These are phyloP conservation scores for Boletus edulis DNA, from an alignment of 768 basidiomycete genomes.

Conservation along the genomic window DNA sequence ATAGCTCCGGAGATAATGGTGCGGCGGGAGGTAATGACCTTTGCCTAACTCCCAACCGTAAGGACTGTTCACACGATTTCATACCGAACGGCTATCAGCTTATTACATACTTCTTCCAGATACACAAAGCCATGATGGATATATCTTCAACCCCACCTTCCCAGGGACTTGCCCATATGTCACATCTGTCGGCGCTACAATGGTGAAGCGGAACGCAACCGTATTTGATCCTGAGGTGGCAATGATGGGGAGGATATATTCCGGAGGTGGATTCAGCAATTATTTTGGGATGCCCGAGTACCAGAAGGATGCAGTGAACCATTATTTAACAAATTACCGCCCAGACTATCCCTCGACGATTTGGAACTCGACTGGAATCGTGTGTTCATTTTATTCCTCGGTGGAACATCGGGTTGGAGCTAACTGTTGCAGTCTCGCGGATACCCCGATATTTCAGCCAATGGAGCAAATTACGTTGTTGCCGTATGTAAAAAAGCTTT, in stretches of 20 bases:
- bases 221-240: constrained; percentile 52
- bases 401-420: not conserved
- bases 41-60: constrained; percentile 34
- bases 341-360: constrained; percentile 24
- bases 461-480: constrained; percentile 33
- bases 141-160: constrained; percentile 51
- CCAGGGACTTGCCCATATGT: constrained; percentile 49
- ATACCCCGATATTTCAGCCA: constrained; percentile 38
- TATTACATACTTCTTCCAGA: not conserved
- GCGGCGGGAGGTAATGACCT: constrained; percentile 26
- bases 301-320: constrained; percentile 34
- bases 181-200: constrained; percentile 48
- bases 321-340: constrained; percentile 31
- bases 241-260: constrained; percentile 41
- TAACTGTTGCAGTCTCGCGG: constrained; percentile 30
- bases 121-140: constrained; percentile 39
- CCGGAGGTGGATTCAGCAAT: constrained; percentile 40
- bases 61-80: not conserved
- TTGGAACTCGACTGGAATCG: constrained; percentile 31
- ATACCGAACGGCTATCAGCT: not conserved
- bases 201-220: constrained; percentile 39
- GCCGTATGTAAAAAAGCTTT: constrained; percentile 14
- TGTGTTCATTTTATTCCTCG: not conserved
- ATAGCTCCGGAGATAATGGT: constrained; percentile 31
- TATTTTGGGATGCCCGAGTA: constrained; percentile 42